Base-by-base conservation (phyloP, 106 monocot species). In the Dactylorhiza incarnata region DNA sequence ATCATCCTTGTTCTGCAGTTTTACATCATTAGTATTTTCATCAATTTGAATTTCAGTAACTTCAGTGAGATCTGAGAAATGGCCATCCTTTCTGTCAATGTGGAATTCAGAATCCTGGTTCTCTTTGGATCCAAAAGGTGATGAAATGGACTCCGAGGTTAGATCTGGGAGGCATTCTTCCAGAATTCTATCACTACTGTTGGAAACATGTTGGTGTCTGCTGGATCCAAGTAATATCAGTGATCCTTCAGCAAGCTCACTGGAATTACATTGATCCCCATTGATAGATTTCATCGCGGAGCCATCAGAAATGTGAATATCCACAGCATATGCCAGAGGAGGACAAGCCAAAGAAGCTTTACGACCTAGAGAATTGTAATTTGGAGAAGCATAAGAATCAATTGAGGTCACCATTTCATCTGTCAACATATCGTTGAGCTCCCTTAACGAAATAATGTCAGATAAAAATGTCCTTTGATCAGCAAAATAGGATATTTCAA, bases 401-500 rank as follows among this genome's bases (percentile, higher is more conserved):
- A 67, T 26, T 12, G 58, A 75, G 17, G 50, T 54, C 12, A 77
- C 9, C 25, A 12, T 10, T 79, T 71, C 68, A 73, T 16, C 53
- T 26, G 1, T 11, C 10, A 17, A 48, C 47, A 56, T 24, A 78
- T 17, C 12, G 16, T 76, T 77, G 7, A 44, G 26, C 72, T 73
- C 75, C 58, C 67, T 82, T 17, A 29, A 16, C 16, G 77, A 52
- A 76, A 68, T 78, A 37, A 76, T 50, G 26, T 81, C 79, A 79
- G 78, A 81, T 71, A 84, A 85, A 74, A 94, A 79, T 73, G 88
- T 76, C 67, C 83, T 92, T 72, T 99, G 99, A 87, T 99, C 99
- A 48, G 81, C 84, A 79, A 94, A 90, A 72, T 88, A 99, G 61
- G 92, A 92, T 37, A 94, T 94, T 84, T 94, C 90, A 51, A 92